These are phyloP conservation scores for Closterium sp. DNA, from an alignment of 139 green algal species.

Conservation along the genomic window DNA sequence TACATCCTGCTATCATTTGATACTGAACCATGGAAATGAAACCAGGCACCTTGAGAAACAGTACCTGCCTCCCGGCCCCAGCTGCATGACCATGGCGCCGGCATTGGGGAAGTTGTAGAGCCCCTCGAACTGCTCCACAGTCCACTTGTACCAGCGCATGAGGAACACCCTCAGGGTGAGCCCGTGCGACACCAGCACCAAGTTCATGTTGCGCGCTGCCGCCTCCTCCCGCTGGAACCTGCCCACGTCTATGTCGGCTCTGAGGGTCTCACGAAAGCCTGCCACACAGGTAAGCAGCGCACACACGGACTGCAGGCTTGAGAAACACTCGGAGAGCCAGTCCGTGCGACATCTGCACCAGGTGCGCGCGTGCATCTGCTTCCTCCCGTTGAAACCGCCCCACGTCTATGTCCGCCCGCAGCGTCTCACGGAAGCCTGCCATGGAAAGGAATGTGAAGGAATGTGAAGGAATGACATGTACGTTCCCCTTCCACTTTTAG, in stretches of 20 bases:
- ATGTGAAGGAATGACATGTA: too few relatives aligned
- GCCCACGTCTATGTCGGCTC: conserved; percentile 57
- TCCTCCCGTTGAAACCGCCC: conserved; percentile 49
- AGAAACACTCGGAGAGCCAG: conserved; percentile 58
- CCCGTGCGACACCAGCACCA: conserved; percentile 58
- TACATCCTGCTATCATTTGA: too few relatives aligned
- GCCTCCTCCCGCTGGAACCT: conserved; percentile 43
- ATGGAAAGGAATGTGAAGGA: too few relatives aligned
- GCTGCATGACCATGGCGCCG: conserved; percentile 47
- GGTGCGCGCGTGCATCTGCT: conserved; percentile 30
- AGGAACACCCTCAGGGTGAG: conserved; percentile 60
- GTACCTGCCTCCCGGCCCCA: conserved; percentile 24
- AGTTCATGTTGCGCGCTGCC: conserved; percentile 37
- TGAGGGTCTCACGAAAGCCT: conserved; percentile 57
- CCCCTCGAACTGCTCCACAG: conserved; percentile 52
- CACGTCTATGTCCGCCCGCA: conserved; percentile 57
- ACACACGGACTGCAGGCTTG: not conserved
- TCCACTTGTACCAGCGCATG: conserved; percentile 65
- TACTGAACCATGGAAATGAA: too few relatives aligned
- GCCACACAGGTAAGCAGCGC: not conserved
- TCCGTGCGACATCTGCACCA: conserved; percentile 55
- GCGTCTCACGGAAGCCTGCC: conserved; percentile 53
- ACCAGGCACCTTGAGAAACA: too few relatives aligned
- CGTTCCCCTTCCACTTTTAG: too few relatives aligned
- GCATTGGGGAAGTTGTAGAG: conserved; percentile 50